Evolutionary conservation across 75 land plant genomes (phyloP), one percentile per base, ranked within the genome.

Genomic region (Cupressus sempervirens): DNA sequence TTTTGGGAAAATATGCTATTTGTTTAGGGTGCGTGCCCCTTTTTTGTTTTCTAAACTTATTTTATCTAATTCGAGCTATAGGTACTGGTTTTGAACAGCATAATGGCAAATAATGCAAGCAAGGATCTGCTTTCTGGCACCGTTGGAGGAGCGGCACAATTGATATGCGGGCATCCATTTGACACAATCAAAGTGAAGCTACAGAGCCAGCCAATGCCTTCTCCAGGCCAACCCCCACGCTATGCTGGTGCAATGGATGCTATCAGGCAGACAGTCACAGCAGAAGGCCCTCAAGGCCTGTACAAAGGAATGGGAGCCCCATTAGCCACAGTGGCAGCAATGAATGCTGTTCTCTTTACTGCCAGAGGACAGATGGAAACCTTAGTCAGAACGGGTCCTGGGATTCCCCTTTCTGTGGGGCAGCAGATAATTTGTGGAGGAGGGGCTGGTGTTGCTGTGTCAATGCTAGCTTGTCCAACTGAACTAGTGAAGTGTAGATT

Each of bases 281-380:
- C 93, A 18, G 99, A 97, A 86, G 99, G 98, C 11, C 89, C 94
- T 38, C 82, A 86, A 84, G 99, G 99, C 7, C 88, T 98, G 80
- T 98, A 96, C 88, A 98, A 98, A 79, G 99, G 99, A 15, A 96
- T 98, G 99, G 99, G 99, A 1, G 99, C 98, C 29, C 99, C 99
- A 0, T 92, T 98, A 45, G 99, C 99, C 54, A 96, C 97, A 12
- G 99, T 98, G 2, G 99, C 99, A 11, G 95, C 98, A 38, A 92
- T 95, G 89, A 98, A 98, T 86, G 99, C 98, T 3, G 93, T 98
- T 20, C 92, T 98, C 23, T 98, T 98, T 82, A 88, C 97, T 41
- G 96, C 93, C 53, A 88, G 99, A 72, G 99, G 99, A 2, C 99
- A 98, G 90, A 94, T 98, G 99, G 99, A 98, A 85, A 84, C 90